These are phyloP conservation scores for Metarhizium robertsii DNA, from an alignment of 2,329 filamentous ascomycete genomes.

Conservation along the genomic window DNA sequence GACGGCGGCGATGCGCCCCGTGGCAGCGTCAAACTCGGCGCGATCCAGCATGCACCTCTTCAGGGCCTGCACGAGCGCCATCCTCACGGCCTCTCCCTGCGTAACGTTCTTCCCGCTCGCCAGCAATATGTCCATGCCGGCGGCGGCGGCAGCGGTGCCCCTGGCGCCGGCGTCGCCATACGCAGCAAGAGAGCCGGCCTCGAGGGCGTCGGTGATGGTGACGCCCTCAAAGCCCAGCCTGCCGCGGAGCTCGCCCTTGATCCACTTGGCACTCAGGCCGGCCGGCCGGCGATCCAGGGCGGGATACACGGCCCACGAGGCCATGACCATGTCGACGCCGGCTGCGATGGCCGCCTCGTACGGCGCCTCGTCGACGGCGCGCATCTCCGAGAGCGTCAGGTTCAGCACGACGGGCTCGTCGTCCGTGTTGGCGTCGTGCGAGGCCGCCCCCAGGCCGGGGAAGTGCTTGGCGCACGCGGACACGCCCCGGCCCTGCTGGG, in stretches of 20 bases:
- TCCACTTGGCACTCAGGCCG: constrained; percentile 12
- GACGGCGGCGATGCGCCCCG: constrained; percentile 9
- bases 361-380: constrained; percentile 7
- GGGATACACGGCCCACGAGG: constrained; percentile 12
- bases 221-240: constrained; percentile 10
- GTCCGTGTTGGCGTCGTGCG: constrained; percentile 11
- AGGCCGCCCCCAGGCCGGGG: constrained; percentile 11
- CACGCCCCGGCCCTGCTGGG: constrained; percentile 9
- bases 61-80: constrained; percentile 8
- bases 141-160: constrained; percentile 6
- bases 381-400: constrained; percentile 6
- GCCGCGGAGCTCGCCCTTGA: constrained; percentile 11
- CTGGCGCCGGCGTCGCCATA: constrained; percentile 6
- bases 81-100: constrained; percentile 9
- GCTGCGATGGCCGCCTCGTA: constrained; percentile 11
- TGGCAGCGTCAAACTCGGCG: constrained; percentile 10
- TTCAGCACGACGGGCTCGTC: constrained; percentile 8
- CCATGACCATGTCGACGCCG: constrained; percentile 11
- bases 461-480: constrained; percentile 11
- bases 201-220: constrained; percentile 12
- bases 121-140: constrained; percentile 12
- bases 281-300: constrained; percentile 10
- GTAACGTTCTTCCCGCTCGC: constrained; percentile 10
- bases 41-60: constrained; percentile 4
- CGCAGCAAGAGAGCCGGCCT: constrained; percentile 8